Base-by-base conservation (phyloP, 225 moss, liverwort and hornwort species). In the Rhytidiadelphus loreus region DNA sequence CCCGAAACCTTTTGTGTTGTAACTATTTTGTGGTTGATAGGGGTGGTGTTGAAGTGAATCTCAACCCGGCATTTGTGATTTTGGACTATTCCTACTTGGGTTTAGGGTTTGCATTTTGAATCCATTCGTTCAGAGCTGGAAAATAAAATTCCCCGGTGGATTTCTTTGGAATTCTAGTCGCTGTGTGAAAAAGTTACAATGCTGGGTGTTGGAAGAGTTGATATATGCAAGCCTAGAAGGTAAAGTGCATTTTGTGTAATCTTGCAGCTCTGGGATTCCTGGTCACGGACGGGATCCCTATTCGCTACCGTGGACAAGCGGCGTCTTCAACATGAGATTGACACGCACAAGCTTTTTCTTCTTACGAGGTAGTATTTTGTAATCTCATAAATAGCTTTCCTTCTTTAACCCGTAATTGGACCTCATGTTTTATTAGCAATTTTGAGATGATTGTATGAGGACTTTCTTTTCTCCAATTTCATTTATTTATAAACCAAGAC, bases 291-390 rank as follows among this genome's bases (percentile, higher is more conserved):
- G 44, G 91, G 92, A 68, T 87, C 93, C 46, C 57, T 93, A 52
- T 94, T 94, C 55, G 88, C 76, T 58, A 80, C 91, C 77, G 85
- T 95, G 86, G 94, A 97, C 62, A 97, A 99, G 88, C 96, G 97
- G 32, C 95, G 88, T 39, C 90, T 99, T 86, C 98, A 98, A 85
- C 97, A 98, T 90, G 96, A 97, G 90, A 93, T 99, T 65, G 97
- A 99, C 91, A 95, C 93, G 21, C 96, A 99, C 88, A 97, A 95
- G 83, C 97, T 99, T 77, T 97, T 95, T 66, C 98, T 99, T 76
- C 96, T 99, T 70, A 99, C 97, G 28, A 96, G 95, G 98, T 98
- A 90, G 24, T n/a, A n/a, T 32, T 48, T 48, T 61, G n/a, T 70
- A 22, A 55, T 82, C 46, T 82, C 48, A 16, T 30, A 65, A 88